Base-by-base conservation (phyloP, 805 yeast genomes). In the Helenozyma baotianmanensis region DNA sequence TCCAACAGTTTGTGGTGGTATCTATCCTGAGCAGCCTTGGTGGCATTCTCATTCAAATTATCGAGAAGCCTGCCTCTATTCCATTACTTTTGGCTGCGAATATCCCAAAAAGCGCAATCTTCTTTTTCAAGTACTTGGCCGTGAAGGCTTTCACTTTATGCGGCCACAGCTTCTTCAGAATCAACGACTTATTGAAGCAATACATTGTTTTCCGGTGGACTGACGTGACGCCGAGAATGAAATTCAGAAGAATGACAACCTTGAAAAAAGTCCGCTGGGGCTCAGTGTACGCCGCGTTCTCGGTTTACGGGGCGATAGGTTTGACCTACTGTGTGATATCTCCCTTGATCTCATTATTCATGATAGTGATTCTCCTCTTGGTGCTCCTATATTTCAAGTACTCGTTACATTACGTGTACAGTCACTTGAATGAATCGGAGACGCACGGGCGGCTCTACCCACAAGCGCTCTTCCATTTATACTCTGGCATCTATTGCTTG, bases 101-200 rank as follows among this genome's bases (percentile, higher is more conserved):
- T 46, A 65, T 89, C 22, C 96, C 96, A 0, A 83, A 82, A 50
- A 83, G 95, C 15, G 81, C 96, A 1, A 84, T 80, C 27, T 88
- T 89, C 51, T 89, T 88, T 60, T 80, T 80, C 54, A 82, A 89
- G 3, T 86, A 81, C 49, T 62, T 87, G 23, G 60, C 85, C 0
- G 65, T 88, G 21, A 80, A 83, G 56, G 90, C 95, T 0, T 60
- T 88, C 35, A 74, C 89, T 1, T 76, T 82, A 34, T 75, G 82
- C 41, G 95, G 95, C 0, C 77, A 76, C 36, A 78, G 78, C 39
- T 64, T 89, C 25, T 50, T 88, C 23, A 80, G 83, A 47, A 59
- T 76, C 12, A 72, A 68, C 33, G 72, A 68, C 13, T 63, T 88
- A 25, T 38, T 75, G 4, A 51, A 61, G 15, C 62, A 63, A 22